A percentile compares a stretch with the other conserved stretches of the same genome.
Evolutionary conservation across 139 green algal species (phyloP).

Genomic region (Chlamydomonas schloesseri): DNA sequence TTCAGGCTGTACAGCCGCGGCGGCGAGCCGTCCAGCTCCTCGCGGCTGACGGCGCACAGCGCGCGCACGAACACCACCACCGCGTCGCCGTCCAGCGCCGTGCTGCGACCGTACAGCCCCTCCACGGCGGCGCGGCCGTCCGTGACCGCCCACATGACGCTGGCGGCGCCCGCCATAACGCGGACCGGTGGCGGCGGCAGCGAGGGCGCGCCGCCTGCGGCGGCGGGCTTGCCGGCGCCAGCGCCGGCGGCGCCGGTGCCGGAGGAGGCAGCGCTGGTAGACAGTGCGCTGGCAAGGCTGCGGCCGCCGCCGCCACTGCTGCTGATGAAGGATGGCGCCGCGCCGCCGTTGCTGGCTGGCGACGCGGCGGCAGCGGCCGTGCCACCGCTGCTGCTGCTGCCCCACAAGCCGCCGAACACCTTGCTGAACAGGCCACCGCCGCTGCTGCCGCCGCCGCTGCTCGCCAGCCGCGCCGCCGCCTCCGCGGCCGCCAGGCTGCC

Average conservation of each 20-base stretch:
- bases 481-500: not conserved
- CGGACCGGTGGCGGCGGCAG: constrained; percentile 41
- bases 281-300: too few relatives aligned
- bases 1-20: constrained; percentile 76
- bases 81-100: constrained; percentile 84
- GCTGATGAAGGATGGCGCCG: too few relatives aligned
- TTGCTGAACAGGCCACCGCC: constrained; percentile 50
- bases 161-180: constrained; percentile 58
- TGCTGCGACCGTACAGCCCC: constrained; percentile 63
- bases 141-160: constrained; percentile 72
- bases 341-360: constrained; percentile 1
- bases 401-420: constrained; percentile 55
- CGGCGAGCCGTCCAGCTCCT: constrained; percentile 77
- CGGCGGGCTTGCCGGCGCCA: not conserved
- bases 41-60: constrained; percentile 84
- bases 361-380: not conserved
- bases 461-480: not conserved
- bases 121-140: constrained; percentile 57
- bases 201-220: not conserved
- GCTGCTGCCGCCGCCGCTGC: not conserved
- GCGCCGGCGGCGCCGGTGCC: not conserved
- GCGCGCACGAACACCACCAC: constrained; percentile 95
- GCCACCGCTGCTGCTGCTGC: not conserved
- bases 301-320: too few relatives aligned
- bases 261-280: too few relatives aligned